phyloP scores from a whole-genome alignment of 371 early-diverging fungal genomes.

The Actinomortierella wolfii region DNA sequence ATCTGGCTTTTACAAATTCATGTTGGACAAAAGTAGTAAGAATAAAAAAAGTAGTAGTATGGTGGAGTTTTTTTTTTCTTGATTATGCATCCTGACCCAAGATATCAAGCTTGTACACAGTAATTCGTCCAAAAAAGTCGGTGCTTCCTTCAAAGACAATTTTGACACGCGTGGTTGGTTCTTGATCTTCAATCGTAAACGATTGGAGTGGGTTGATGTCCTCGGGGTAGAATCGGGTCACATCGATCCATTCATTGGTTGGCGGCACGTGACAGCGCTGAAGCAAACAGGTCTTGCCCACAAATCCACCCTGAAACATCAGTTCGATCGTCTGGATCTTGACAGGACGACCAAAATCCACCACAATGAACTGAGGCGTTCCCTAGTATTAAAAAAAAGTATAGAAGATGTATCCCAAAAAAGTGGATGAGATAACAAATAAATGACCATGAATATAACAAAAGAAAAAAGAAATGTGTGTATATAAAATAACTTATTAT shows the following conservation, averaged over 20 bases:
- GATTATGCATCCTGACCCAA: constrained; percentile 48
- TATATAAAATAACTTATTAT: too few relatives aligned
- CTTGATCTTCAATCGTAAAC: constrained; percentile 44
- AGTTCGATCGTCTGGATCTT: constrained; percentile 52
- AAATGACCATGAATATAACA: too few relatives aligned
- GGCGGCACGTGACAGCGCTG: constrained; percentile 45
- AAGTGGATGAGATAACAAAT: too few relatives aligned
- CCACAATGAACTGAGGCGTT: constrained; percentile 77
- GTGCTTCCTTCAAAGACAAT: constrained; percentile 78
- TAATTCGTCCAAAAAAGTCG: constrained; percentile 91
- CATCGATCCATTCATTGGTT: constrained; percentile 51
- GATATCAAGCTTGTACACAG: constrained; percentile 80
- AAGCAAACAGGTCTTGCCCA: constrained; percentile 70
- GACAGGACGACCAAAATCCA: constrained; percentile 71
- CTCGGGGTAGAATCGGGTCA: constrained; percentile 64
- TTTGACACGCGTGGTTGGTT: constrained; percentile 53
- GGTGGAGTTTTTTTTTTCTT: constrained; percentile 1
- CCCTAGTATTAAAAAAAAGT: constrained; percentile 53
- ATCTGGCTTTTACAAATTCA: too few relatives aligned
- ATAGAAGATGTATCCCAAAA: too few relatives aligned
- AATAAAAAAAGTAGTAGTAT: too few relatives aligned
- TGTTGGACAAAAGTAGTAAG: too few relatives aligned
- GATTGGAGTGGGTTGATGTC: constrained; percentile 72
- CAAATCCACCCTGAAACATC: constrained; percentile 95
- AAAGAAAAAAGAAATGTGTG: too few relatives aligned